A percentile compares a stretch with the other conserved stretches of the same genome.
These are phyloP conservation scores for Trapa incisa DNA, from an alignment of 345 rosid species.

Conservation along the genomic window DNA sequence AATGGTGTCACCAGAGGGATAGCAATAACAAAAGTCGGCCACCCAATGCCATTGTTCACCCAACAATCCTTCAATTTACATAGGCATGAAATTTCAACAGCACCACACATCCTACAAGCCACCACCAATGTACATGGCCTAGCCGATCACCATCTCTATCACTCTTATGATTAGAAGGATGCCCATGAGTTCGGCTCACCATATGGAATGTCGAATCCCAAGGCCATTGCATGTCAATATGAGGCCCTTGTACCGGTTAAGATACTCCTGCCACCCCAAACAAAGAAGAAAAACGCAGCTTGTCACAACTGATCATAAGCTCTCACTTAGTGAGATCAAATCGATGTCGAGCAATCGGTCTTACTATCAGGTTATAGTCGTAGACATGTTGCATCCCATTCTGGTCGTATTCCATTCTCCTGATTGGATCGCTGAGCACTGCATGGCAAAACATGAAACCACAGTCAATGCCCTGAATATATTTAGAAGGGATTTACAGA, in stretches of 20 bases:
- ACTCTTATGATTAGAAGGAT: background rate
- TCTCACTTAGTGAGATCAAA: background rate
- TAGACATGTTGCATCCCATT: slow-evolving; percentile 46
- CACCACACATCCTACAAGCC: background rate
- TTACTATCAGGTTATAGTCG: slow-evolving; percentile 46
- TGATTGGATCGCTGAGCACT: slow-evolving; percentile 67
- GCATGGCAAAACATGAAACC: slow-evolving; percentile 7
- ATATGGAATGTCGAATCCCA: slow-evolving; percentile 64
- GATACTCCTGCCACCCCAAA: slow-evolving; percentile 55
- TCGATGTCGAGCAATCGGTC: background rate
- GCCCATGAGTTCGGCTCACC: slow-evolving; percentile 21
- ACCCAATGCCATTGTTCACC: background rate
- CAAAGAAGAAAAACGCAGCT: background rate
- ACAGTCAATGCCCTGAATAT: background rate
- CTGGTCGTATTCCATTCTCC: slow-evolving; percentile 64
- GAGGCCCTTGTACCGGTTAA: slow-evolving; percentile 73
- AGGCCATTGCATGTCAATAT: slow-evolving; percentile 91
- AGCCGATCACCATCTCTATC: background rate
- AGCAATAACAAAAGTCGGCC: background rate
- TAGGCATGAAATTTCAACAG: background rate
- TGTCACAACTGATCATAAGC: background rate
- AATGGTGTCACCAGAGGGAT: background rate
- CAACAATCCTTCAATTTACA: background rate
- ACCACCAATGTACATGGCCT: background rate
- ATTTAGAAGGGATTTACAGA: background rate